Evolutionary conservation across 2,329 filamentous ascomycete genomes (phyloP), one percentile per base, ranked within the genome.

Genomic region (Verticillium isaacii): DNA sequence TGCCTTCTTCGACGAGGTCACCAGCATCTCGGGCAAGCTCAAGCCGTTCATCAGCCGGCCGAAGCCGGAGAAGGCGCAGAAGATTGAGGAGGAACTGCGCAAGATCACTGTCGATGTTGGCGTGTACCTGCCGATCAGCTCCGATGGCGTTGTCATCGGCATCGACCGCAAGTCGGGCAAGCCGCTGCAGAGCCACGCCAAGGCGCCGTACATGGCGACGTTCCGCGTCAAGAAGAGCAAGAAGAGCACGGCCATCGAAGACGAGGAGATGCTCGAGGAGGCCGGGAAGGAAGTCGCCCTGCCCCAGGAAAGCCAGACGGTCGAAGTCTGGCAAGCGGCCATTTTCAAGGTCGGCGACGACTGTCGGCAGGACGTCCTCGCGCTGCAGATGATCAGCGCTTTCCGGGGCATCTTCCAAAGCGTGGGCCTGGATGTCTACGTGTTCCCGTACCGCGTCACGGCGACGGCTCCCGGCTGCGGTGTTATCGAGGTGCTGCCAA

Each of bases 271-370:
- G 70, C 73, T 81, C 7, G 80, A 82, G 62, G 81, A 83, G 56
- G 72, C 78, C 2, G 77, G 76, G 58, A 78, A 79, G 61, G 74
- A 71, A 6, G 70, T 70, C 32, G 37, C 45, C 41, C 61, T 69
- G 34, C 62, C 68, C 23, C 71, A 71, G 8, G 69, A 70, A 32
- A 77, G 78, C 60, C 86, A 84, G 69, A 91, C 87, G 0, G 87
- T 96, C 67, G 96, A 99, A 74, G 90, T 94, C n/a, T 98, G 95
- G 96, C 95, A 99, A 75, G 96, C 93, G 2, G 95, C 94, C 61
- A 99, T 99, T 71, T 99, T 99, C 87, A 99, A 99, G 75, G 96
- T 99, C 57, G 95, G 95, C 65, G 95, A 99, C 73, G 95, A 99
- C 75, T 98, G 95, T 73, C 90, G 95, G 58, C 95, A 99, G 77